Base-by-base conservation (phyloP, 768 basidiomycete species). In the Auriscalpium vulgare region DNA sequence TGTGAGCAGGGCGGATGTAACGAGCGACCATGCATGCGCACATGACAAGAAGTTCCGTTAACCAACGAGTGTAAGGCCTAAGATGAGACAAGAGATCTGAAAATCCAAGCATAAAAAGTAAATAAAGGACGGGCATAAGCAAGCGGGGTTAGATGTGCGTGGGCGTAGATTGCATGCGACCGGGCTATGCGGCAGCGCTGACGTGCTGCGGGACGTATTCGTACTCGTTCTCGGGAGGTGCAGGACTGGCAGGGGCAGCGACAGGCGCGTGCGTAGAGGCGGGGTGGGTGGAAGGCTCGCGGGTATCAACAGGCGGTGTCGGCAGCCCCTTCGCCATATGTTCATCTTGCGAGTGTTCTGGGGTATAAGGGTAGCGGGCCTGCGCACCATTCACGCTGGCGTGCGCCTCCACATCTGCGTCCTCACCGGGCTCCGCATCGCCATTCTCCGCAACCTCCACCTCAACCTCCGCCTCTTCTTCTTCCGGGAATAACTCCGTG, bases 231-330 rank as follows among this genome's bases (percentile, higher is more conserved):
- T 29, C 29, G 29, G 29, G 17, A 17, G 40, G 8, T 43, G 40
- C 14, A 43, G 17, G 40, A 14, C 40, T 43, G 40, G 40, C 6
- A 6, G 40, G 17, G 40, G 40, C 40, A 5, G 14, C 2, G 40
- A 43, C 40, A 4, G 40, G 14, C 8, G 17, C 14, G 7, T 2
- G 40, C 8, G 17, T 9, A 17, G 13, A 17, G 4, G 14, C 7
- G 40, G 40, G 5, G 40, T 17, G 6, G 40, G 40, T 8, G 4
- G 14, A 13, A 16, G 29, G 47, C 8, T 23, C 14, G n/a, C 38
- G 50, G 50, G 50, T 51, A 51, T 51, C 50, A 51, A 51, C 50
- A 38, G 50, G 50, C 1, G 29, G 10, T 37, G 50, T 37, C n/a
- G 50, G 50, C 4, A 36, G 47, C 16, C 36, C 37, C 35, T 38